Percentiles rank a stretch among this genome's conserved stretches.
phyloP scores from a whole-genome alignment of 257 asterid species.

The Gynochthodes officinalis region DNA sequence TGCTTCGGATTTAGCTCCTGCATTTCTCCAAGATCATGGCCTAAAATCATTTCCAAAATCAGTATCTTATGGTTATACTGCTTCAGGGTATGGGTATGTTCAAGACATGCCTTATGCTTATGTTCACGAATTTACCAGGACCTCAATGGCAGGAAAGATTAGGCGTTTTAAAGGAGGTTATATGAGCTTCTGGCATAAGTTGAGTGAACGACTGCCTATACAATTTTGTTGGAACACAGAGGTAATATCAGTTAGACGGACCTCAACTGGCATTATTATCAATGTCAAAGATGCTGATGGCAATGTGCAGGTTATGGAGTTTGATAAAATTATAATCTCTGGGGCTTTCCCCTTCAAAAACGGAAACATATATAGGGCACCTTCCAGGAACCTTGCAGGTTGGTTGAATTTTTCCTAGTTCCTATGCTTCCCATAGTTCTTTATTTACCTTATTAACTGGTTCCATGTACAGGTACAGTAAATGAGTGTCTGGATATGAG shows the following conservation, averaged over 20 bases:
- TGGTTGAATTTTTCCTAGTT: neutral
- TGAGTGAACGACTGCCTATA: conserved; percentile 41
- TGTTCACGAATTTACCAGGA: conserved; percentile 66
- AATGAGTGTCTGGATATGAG: conserved; percentile 44
- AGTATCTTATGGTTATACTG: conserved; percentile 68
- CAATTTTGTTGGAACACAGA: conserved; percentile 47
- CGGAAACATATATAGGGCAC: conserved; percentile 43
- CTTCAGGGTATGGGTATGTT: conserved; percentile 73
- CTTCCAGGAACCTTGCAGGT: conserved; percentile 32
- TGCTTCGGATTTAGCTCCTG: conserved; percentile 55
- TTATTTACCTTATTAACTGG: neutral
- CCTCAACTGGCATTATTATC: conserved; percentile 22
- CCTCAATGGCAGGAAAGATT: conserved; percentile 69
- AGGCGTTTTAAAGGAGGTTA: conserved; percentile 72
- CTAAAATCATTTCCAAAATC: conserved; percentile 56
- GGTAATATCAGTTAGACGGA: conserved; percentile 47
- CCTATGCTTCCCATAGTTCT: neutral
- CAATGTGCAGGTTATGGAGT: conserved; percentile 33
- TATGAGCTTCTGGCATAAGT: conserved; percentile 58
- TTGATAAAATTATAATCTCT: conserved; percentile 63
- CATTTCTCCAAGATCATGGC: conserved; percentile 53
- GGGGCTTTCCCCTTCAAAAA: conserved; percentile 60
- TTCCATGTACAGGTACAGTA: conserved; percentile 28
- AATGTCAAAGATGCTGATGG: conserved; percentile 31
- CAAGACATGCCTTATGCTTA: conserved; percentile 79